A percentile compares a stretch with the other conserved stretches of the same genome.
Evolutionary conservation across 176 grass and related monocot species (phyloP).

Genomic region (Eragrostis nindensis): DNA sequence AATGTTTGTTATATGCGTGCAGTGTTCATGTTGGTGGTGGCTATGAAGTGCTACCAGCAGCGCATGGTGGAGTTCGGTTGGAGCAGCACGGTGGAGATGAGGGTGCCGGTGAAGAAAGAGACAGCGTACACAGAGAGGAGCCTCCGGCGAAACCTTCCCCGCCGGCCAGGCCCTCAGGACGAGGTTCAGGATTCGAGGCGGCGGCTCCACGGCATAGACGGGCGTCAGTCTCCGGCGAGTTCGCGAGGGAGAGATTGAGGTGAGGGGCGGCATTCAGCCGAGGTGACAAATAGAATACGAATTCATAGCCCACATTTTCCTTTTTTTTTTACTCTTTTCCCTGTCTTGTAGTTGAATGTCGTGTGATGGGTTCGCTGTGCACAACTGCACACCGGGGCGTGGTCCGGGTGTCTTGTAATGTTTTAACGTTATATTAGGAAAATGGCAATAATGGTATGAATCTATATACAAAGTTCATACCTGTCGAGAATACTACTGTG

Average conservation of each 20-base stretch:
- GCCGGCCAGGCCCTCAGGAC: background rate
- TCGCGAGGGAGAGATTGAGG: constrained; percentile 52
- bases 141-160: background rate
- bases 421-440: background rate
- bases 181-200: background rate
- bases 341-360: no score
- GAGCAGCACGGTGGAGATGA: constrained; percentile 44
- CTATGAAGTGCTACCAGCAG: constrained; percentile 88
- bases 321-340: no score
- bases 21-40: constrained; percentile 91
- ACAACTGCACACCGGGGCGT: background rate
- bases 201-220: constrained; percentile 18
- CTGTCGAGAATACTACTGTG: no score
- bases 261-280: constrained; percentile 54
- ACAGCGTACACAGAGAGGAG: constrained; percentile 17
- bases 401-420: background rate
- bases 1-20: background rate
- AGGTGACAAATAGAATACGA: constrained; percentile 26
- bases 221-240: constrained; percentile 30
- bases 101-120: background rate
- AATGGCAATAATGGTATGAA: background rate
- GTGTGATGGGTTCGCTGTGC: background rate
- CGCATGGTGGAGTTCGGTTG: constrained; percentile 59
- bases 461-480: no score
- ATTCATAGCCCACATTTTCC: background rate